Evolutionary conservation across 495 filamentous ascomycete genomes (phyloP).

Genomic region (Elaphomyces granulatus): DNA sequence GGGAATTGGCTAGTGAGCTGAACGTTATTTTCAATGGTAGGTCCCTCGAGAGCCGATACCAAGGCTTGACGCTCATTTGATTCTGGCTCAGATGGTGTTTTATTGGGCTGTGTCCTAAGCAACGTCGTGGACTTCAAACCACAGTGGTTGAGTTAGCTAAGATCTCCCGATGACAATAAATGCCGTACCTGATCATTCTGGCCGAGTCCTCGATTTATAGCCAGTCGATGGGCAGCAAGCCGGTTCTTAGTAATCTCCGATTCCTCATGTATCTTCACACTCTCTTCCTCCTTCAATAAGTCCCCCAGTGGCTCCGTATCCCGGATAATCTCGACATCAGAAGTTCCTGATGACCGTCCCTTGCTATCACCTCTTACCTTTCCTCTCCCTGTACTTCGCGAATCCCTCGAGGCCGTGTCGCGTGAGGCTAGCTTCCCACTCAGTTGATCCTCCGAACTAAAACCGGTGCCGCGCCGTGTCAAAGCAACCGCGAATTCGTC

Average conservation of each 20-base stretch:
- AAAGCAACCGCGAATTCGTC: constrained; percentile 83
- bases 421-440: constrained; percentile 44
- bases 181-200: constrained; percentile 11
- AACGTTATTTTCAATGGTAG: no score
- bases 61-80: no score
- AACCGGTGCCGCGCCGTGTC: constrained; percentile 46
- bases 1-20: no score
- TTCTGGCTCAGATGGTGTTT: no score
- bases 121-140: no score
- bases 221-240: constrained; percentile 56
- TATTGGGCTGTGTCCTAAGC: no score
- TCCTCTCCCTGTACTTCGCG: background rate
- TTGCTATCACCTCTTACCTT: constrained; percentile 7
- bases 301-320: constrained; percentile 46
- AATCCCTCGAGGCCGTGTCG: constrained; percentile 4
- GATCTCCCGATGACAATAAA: background rate
- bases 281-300: constrained; percentile 64
- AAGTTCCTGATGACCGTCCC: constrained; percentile 12
- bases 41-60: no score
- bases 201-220: constrained; percentile 50
- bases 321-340: constrained; percentile 14
- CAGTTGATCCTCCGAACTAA: constrained; percentile 52
- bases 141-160: background rate
- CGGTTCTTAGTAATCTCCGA: constrained; percentile 53
- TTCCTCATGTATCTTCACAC: constrained; percentile 52